Conservation (phyloP, 176 grass and related monocot genomes). For the Hordeum vulgare region MorexV3_pseudomolecules_assembly NC_058522.1:23811029-23811528, state of each 20-base stretch:
- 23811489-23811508: conserved; percentile 2
- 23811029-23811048: conserved; percentile 99
- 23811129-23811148: conserved; percentile 72
- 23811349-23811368: conserved; percentile 83
- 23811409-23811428: conserved; percentile 79
- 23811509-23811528: background rate
- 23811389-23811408: conserved; percentile 74
- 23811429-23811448: conserved; percentile 76
- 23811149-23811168: conserved; percentile 87
- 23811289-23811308: background rate
- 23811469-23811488: background rate
- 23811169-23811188: conserved; percentile 87
- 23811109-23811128: background rate
- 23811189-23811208: conserved; percentile 91
- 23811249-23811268: background rate
- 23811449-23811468: conserved; percentile 71
- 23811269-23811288: background rate
- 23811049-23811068: conserved; percentile 24
- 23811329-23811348: conserved; percentile 8
- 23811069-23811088: background rate
- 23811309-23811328: background rate
- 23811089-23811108: background rate
- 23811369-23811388: conserved; percentile 81
- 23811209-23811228: conserved; percentile 45
- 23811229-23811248: background rate